Percentiles rank a stretch among this genome's conserved stretches.
Evolutionary conservation across 305 asterid genomes (phyloP).

Genomic region (Solanum hybrid): DNA sequence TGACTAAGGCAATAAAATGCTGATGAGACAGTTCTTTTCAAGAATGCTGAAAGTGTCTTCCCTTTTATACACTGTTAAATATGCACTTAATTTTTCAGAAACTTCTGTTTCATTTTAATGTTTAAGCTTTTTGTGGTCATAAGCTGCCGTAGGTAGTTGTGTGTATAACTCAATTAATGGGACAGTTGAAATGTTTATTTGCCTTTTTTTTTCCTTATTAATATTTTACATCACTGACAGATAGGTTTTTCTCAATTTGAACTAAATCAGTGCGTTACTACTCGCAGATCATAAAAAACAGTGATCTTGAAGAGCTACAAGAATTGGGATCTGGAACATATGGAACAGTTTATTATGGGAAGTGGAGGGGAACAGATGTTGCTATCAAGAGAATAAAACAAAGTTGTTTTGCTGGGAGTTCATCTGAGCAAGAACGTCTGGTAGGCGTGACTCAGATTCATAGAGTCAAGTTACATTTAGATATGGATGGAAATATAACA

Average conservation of each 20-base stretch:
- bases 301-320: constrained; percentile 77
- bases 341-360: constrained; percentile 90
- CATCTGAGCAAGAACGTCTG: constrained; percentile 79
- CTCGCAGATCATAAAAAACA: constrained; percentile 61
- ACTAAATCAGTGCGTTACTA: neutral
- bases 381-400: constrained; percentile 86
- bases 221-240: neutral
- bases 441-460: constrained; percentile 26
- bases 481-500: neutral
- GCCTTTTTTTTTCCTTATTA: neutral
- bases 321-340: constrained; percentile 92
- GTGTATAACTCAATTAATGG: neutral
- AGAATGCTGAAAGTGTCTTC: neutral
- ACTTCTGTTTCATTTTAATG: neutral
- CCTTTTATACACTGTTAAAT: neutral
- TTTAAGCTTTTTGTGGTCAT: neutral
- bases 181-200: neutral
- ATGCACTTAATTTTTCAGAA: neutral
- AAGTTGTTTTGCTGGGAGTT: constrained; percentile 76
- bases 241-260: neutral
- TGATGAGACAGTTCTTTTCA: neutral
- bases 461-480: neutral
- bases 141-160: neutral
- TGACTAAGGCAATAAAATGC: neutral
- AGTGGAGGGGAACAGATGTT: constrained; percentile 95